Percentiles rank a stretch among this genome's conserved stretches.
Conservation (phyloP, 129 eudicot genomes). For the Helianthus tuberosus region DNA sequence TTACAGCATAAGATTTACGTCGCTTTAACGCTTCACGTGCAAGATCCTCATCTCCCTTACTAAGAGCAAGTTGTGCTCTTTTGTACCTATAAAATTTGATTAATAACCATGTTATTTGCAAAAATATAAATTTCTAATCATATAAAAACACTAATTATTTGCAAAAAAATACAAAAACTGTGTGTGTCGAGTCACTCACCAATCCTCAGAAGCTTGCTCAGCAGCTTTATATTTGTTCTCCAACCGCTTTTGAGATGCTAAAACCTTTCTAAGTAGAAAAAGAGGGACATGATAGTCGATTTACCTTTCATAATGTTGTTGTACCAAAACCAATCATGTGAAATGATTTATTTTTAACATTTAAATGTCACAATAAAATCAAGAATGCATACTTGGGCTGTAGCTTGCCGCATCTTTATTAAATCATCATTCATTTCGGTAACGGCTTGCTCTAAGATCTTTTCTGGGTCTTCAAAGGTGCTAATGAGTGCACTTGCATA, state of each 20-base stretch:
- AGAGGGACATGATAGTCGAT: neutral
- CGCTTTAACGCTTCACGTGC: constrained; percentile 99
- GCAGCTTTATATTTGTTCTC: constrained; percentile 90
- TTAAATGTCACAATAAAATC: constrained; percentile 4
- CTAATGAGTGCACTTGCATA: constrained; percentile 92
- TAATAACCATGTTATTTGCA: neutral
- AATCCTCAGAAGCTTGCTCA: constrained; percentile 90
- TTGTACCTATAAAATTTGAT: constrained; percentile 56
- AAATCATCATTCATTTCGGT: constrained; percentile 90
- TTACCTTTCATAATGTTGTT: neutral
- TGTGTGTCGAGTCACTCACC: constrained; percentile 45
- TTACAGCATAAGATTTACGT: constrained; percentile 95
- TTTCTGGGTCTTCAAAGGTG: constrained; percentile 94
- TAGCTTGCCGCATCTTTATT: constrained; percentile 98
- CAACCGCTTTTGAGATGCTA: constrained; percentile 96
- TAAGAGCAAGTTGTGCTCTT: constrained; percentile 94
- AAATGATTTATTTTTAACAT: constrained; percentile 8
- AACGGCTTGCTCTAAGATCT: constrained; percentile 96
- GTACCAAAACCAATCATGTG: constrained; percentile 8
- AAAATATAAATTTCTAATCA: too few relatives aligned
- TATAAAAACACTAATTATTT: too few relatives aligned
- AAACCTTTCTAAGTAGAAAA: constrained; percentile 50
- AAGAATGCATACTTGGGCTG: constrained; percentile 76
- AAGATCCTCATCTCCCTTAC: constrained; percentile 97
- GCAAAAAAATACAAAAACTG: too few relatives aligned